Evolutionary conservation across 129 eudicot genomes (phyloP).

Genomic region (Flaveria brownii): DNA sequence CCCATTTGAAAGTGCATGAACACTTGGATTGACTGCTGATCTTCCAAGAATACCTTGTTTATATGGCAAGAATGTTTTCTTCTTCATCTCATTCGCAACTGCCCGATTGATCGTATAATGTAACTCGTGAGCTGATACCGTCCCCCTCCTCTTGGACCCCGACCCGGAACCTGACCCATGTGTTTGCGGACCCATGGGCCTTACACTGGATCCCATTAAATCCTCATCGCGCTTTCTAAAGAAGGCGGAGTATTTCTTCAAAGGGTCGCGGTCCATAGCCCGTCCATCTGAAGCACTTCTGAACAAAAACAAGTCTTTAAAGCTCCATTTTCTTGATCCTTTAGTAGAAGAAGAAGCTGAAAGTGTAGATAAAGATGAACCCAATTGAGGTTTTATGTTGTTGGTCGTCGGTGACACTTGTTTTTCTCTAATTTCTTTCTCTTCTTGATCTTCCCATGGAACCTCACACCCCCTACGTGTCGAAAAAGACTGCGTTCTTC

Average conservation of each 20-base stretch:
- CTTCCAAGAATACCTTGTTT: conserved; percentile 75
- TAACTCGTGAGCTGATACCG: conserved; percentile 72
- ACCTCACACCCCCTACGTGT: conserved; percentile 46
- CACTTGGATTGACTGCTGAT: conserved; percentile 54
- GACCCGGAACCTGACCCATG: conserved; percentile 13
- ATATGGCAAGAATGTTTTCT: conserved; percentile 80
- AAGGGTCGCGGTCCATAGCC: conserved; percentile 59
- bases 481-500: conserved; percentile 65
- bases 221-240: conserved; percentile 42
- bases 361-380: conserved; percentile 13
- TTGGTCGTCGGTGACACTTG: conserved; percentile 21
- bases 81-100: conserved; percentile 62
- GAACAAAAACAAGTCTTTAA: conserved; percentile 68
- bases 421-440: not conserved
- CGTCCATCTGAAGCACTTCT: conserved; percentile 85
- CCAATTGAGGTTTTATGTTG: conserved; percentile 7
- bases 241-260: conserved; percentile 49
- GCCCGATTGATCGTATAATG: conserved; percentile 73
- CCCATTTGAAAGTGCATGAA: conserved; percentile 63
- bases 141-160: conserved; percentile 40
- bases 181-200: not conserved
- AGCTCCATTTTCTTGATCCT: conserved; percentile 50
- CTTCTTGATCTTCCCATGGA: conserved; percentile 58
- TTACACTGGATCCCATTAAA: conserved; percentile 18
- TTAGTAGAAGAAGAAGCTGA: conserved; percentile 31